Evolutionary conservation across 805 yeast species (phyloP).

Genomic region (Myxozyma vanderwaltii): DNA sequence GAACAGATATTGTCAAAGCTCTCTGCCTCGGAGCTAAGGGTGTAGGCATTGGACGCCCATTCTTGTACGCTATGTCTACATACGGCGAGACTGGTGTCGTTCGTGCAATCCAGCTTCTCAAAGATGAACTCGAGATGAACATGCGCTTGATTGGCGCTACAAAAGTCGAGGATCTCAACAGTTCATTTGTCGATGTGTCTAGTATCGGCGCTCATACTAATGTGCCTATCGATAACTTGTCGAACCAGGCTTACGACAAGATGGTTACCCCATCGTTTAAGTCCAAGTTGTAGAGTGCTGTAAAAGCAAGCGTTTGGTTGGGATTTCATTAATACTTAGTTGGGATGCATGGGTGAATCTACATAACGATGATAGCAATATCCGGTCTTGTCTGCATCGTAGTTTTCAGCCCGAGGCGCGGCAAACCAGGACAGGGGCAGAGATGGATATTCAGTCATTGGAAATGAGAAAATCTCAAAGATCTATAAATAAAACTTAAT

Average conservation of each 20-base stretch:
- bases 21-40: conserved; percentile 76
- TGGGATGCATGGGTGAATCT: too few species aligned
- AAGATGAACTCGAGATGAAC: conserved; percentile 70
- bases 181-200: conserved; percentile 60
- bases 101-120: conserved; percentile 64
- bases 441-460: too few species aligned
- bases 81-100: conserved; percentile 76
- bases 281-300: conserved; percentile 35
- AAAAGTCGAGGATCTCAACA: conserved; percentile 59
- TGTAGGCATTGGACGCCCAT: conserved; percentile 74
- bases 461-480: too few species aligned
- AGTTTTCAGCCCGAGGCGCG: too few species aligned
- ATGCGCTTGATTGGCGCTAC: conserved; percentile 80
- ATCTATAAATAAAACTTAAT: too few species aligned
- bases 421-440: too few species aligned
- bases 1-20: conserved; percentile 76
- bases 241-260: conserved; percentile 57
- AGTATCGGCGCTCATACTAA: conserved; percentile 45
- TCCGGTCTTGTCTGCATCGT: too few species aligned
- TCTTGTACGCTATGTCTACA: conserved; percentile 74
- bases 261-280: conserved; percentile 57
- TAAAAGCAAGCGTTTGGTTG: not conserved
- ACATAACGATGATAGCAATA: too few species aligned
- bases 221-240: conserved; percentile 60
- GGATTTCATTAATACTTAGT: not conserved